Evolutionary conservation across 139 green algal species (phyloP), one percentile per base, ranked within the genome.

Genomic region (Chlamydomonas sp.): DNA sequence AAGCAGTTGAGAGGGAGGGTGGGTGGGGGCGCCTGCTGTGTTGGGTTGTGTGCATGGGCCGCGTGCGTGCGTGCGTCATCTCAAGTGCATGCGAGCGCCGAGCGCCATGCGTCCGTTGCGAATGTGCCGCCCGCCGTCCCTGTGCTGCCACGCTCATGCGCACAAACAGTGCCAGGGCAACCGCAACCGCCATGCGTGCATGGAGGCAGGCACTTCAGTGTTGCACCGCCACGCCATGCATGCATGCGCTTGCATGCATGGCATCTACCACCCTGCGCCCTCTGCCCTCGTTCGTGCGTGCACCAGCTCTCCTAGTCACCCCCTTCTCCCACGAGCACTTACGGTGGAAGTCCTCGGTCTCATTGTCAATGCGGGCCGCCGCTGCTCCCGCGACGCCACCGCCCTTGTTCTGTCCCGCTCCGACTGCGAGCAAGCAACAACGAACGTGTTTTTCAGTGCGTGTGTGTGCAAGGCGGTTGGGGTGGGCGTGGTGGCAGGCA

Each of bases 281-380:
- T n/a, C n/a, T n/a, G n/a, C n/a, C n/a, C n/a, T n/a, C n/a, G n/a
- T n/a, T n/a, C n/a, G n/a, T n/a, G n/a, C n/a, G n/a, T n/a, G n/a
- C n/a, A n/a, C n/a, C n/a, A n/a, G n/a, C n/a, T n/a, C n/a, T n/a
- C n/a, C n/a, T n/a, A n/a, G n/a, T n/a, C n/a, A n/a, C n/a, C n/a
- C n/a, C n/a, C n/a, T n/a, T n/a, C n/a, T n/a, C n/a, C n/a, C n/a
- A n/a, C n/a, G n/a, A n/a, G 22, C 6, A 73, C 81, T 78, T 49
- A 89, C 81, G 78, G 35, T 84, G 69, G 63, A 95, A 90, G 48
- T 92, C 90, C 69, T 96, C 89, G 35, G 90, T 95, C 71, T 96
- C 90, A 10, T 81, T 65, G 22, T 96, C 90, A 2, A 96, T 79
- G 77, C 95, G 95, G 28, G 79, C 72, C n/a, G 89, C 84, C 30